phyloP scores from a whole-genome alignment of 345 rosid genomes.

The Garcia nutans region DNA sequence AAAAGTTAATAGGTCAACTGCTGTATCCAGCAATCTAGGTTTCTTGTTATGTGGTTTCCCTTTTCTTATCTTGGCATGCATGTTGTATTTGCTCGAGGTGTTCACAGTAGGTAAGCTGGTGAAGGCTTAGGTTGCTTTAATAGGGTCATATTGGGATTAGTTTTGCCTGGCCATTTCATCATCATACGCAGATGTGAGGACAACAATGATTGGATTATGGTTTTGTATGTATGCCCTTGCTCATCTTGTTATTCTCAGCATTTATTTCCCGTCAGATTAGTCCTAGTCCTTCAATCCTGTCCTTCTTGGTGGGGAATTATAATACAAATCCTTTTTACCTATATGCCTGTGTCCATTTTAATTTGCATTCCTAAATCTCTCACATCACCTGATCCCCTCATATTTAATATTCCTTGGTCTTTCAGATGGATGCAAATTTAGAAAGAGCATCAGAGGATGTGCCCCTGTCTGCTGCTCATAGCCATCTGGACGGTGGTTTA shows the following conservation, averaged over 20 bases:
- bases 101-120: not conserved
- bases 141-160: not conserved
- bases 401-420: not conserved
- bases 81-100: not conserved
- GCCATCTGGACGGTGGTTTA: conserved; percentile 23
- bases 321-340: not conserved
- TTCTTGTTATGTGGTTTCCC: not conserved
- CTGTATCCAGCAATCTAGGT: not conserved
- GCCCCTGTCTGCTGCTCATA: conserved; percentile 12
- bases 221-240: not conserved
- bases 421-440: conserved; percentile 42
- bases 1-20: not conserved
- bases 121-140: too few species aligned
- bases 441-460: conserved; percentile 21
- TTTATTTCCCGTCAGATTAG: not conserved
- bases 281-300: not conserved
- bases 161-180: not conserved
- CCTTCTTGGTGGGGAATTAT: not conserved
- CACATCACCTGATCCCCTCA: not conserved
- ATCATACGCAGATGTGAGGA: not conserved
- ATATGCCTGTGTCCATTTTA: not conserved
- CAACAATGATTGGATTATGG: not conserved
- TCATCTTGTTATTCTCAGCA: not conserved
- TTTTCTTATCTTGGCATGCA: not conserved
- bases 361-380: not conserved